phyloP scores from a whole-genome alignment of 1,139 yeast genomes.

The Pichia sp. region DNA sequence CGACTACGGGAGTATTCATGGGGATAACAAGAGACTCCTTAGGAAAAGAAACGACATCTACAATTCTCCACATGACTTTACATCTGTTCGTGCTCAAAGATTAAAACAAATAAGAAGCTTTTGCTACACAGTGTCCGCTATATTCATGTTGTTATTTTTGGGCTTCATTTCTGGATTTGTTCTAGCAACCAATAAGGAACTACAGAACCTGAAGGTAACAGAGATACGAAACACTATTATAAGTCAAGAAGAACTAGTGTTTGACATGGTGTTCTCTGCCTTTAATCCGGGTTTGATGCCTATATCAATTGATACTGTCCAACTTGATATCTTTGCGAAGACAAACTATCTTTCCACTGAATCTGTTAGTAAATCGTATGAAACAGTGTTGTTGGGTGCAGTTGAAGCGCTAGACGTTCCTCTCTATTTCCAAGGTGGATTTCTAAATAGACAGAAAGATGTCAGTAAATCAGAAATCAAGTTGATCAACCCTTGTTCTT shows the following conservation, averaged over 20 bases:
- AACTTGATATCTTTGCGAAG: slow-evolving; percentile 83
- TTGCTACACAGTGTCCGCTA: slow-evolving; percentile 52
- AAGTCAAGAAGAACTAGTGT: slow-evolving; percentile 79
- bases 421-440: slow-evolving; percentile 70
- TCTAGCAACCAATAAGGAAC: slow-evolving; percentile 81
- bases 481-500: slow-evolving; percentile 64
- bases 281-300: slow-evolving; percentile 84
- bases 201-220: slow-evolving; percentile 58
- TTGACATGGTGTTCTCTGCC: slow-evolving; percentile 73
- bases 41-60: slow-evolving; percentile 34
- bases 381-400: slow-evolving; percentile 72
- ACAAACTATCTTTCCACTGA: slow-evolving; percentile 45
- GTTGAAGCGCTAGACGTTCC: slow-evolving; percentile 66
- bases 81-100: slow-evolving; percentile 31
- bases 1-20: slow-evolving; percentile 19
- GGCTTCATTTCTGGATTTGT: slow-evolving; percentile 83
- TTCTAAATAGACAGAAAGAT: slow-evolving; percentile 57
- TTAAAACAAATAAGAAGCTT: slow-evolving; percentile 45
- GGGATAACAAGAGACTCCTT: slow-evolving; percentile 27
- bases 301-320: slow-evolving; percentile 60
- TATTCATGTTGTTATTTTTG: slow-evolving; percentile 50
- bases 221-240: slow-evolving; percentile 68
- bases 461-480: slow-evolving; percentile 64
- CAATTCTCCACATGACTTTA: slow-evolving; percentile 58
- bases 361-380: slow-evolving; percentile 33